Percentiles rank a stretch among this genome's conserved stretches.
Evolutionary conservation across 228 moss, liverwort and hornwort species (phyloP).

Genomic region (Sphagnum magellanicum): DNA sequence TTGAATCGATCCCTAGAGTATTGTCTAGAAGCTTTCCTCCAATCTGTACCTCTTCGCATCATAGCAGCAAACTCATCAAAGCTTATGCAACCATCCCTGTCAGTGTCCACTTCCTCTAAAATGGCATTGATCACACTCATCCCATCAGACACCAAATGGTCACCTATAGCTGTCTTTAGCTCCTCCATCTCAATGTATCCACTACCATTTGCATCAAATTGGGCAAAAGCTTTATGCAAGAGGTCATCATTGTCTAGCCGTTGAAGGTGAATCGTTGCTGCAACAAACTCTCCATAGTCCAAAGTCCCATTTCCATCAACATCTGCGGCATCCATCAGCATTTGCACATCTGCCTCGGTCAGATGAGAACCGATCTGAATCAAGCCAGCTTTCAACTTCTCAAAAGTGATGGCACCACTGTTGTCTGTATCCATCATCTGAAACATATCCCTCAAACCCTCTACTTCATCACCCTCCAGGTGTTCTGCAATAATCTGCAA

Average conservation of each 20-base stretch:
- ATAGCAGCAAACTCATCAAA: conserved; percentile 55
- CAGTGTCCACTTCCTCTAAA: conserved; percentile 42
- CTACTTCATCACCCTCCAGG: conserved; percentile 72
- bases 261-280: conserved; percentile 62
- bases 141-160: conserved; percentile 11
- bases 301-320: conserved; percentile 42
- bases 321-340: conserved; percentile 67
- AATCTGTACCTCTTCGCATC: conserved; percentile 61
- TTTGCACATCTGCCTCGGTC: conserved; percentile 68
- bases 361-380: conserved; percentile 75
- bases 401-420: conserved; percentile 53
- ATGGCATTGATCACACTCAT: conserved; percentile 39
- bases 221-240: conserved; percentile 51
- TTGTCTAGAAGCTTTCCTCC: conserved; percentile 66
- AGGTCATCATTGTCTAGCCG: conserved; percentile 73
- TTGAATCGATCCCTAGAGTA: conserved; percentile 60
- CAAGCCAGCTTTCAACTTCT: conserved; percentile 66
- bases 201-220: conserved; percentile 53
- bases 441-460: conserved; percentile 72
- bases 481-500: conserved; percentile 81
- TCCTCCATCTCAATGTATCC: conserved; percentile 65
- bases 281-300: conserved; percentile 76
- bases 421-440: conserved; percentile 65
- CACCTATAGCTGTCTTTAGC: conserved; percentile 41
- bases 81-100: conserved; percentile 57